Percentiles rank a stretch among this genome's conserved stretches.
Conservation (phyloP, 1,284 basidiomycete species). For the Malassezia obtusa region DNA sequence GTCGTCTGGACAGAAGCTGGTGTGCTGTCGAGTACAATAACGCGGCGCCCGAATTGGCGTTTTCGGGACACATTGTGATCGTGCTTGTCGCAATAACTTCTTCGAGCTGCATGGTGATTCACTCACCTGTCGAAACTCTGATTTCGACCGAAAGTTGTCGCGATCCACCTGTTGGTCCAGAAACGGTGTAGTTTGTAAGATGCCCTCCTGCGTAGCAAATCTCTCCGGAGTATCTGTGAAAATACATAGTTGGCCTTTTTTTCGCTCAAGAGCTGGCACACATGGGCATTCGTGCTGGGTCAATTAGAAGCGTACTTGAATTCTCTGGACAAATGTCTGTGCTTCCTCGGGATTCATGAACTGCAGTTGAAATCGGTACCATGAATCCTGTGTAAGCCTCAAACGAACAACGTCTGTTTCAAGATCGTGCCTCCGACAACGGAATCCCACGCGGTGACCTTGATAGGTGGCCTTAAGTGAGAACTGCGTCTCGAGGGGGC, state of each 20-base stretch:
- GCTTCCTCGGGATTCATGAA: neutral
- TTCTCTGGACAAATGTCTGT: neutral
- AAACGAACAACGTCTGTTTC: neutral
- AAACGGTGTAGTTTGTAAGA: too few species aligned
- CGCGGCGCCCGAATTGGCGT: neutral
- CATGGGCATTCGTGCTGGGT: conserved; percentile 10
- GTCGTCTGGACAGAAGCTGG: neutral
- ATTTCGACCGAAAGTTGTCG: too few species aligned
- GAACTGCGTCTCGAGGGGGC: neutral
- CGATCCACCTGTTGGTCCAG: too few species aligned
- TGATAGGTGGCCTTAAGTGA: conserved; percentile 5
- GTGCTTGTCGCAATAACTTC: too few species aligned
- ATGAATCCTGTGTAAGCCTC: neutral
- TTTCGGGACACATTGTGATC: too few species aligned
- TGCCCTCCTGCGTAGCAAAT: too few species aligned
- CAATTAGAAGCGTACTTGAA: neutral
- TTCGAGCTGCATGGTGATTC: neutral
- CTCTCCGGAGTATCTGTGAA: too few species aligned
- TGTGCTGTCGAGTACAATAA: neutral
- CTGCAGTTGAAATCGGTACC: conserved; percentile 13
- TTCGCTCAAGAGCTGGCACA: neutral
- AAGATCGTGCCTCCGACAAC: neutral
- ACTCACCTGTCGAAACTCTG: too few species aligned
- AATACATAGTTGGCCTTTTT: too few species aligned
- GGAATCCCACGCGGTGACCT: conserved; percentile 5